These are phyloP conservation scores for Pleurotus cornucopiae DNA, from an alignment of 768 basidiomycete species.

Conservation along the genomic window DNA sequence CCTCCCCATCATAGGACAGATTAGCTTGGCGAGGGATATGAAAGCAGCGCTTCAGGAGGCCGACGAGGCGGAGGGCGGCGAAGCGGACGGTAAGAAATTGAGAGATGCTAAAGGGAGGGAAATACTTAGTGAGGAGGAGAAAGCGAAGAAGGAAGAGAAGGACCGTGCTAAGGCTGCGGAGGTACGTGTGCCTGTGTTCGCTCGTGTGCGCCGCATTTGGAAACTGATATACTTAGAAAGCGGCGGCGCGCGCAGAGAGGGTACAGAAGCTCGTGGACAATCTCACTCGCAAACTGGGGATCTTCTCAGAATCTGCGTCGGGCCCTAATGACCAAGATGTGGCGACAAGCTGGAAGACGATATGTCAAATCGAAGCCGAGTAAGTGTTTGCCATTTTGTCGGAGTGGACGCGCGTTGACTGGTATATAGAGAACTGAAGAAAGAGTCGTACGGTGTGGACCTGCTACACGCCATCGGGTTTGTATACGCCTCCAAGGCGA, in stretches of 20 bases:
- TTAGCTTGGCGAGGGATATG: constrained; percentile 86
- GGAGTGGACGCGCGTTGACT: constrained; percentile 6
- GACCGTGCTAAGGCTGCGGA: constrained; percentile 62
- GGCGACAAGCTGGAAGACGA: constrained; percentile 66
- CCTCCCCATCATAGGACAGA: constrained; percentile 82
- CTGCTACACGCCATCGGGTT: constrained; percentile 84
- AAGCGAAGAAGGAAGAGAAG: constrained; percentile 70
- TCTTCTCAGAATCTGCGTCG: constrained; percentile 82
- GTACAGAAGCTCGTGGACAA: constrained; percentile 74
- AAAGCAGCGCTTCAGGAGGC: constrained; percentile 89
- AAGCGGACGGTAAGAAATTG: constrained; percentile 50
- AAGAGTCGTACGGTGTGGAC: constrained; percentile 85
- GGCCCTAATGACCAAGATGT: constrained; percentile 69
- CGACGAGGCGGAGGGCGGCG: constrained; percentile 50
- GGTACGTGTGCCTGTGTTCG: constrained; percentile 34
- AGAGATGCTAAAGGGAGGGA: constrained; percentile 51
- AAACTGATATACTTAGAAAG: constrained; percentile 48
- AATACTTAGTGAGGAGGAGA: constrained; percentile 65
- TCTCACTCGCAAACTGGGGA: constrained; percentile 76
- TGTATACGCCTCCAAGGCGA: constrained; percentile 78
- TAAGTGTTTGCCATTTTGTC: constrained; percentile 31
- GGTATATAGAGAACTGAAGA: constrained; percentile 63
- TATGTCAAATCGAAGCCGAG: constrained; percentile 81
- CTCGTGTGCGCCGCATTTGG: background rate
- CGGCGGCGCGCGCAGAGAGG: constrained; percentile 71